A percentile compares a stretch with the other conserved stretches of the same genome.
phyloP scores from a whole-genome alignment of 2,329 filamentous ascomycete species.

The Trichoderma cornu-damae region DNA sequence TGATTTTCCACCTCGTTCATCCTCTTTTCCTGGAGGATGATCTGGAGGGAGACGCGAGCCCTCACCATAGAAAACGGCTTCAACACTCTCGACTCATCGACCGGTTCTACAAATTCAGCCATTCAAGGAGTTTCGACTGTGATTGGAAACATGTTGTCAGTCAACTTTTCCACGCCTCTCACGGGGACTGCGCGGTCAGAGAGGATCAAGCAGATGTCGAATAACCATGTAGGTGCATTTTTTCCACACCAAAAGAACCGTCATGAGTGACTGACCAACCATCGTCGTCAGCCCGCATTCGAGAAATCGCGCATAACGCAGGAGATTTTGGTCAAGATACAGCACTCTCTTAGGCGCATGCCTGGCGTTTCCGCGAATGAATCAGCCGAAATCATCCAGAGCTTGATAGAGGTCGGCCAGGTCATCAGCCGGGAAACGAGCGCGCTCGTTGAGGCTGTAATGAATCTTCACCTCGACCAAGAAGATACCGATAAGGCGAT shows the following conservation, averaged over 20 bases:
- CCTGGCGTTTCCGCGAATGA: conserved; percentile 35
- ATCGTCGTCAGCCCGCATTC: conserved; percentile 31
- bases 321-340: conserved; percentile 35
- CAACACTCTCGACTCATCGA: not conserved
- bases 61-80: not conserved
- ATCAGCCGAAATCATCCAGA: conserved; percentile 32
- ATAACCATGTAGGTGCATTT: conserved; percentile 33
- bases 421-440: conserved; percentile 37
- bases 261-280: not conserved
- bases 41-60: not conserved
- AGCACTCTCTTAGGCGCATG: conserved; percentile 38
- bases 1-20: not conserved
- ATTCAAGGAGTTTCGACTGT: not conserved
- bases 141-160: conserved; percentile 31
- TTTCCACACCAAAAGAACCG: too few relatives aligned
- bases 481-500: conserved; percentile 38
- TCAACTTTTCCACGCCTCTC: conserved; percentile 39
- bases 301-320: conserved; percentile 33
- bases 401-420: conserved; percentile 36
- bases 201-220: conserved; percentile 36
- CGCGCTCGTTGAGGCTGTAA: conserved; percentile 36
- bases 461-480: conserved; percentile 35
- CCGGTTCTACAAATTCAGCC: not conserved
- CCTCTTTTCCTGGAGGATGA: conserved; percentile 11
- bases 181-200: conserved; percentile 34